Base-by-base conservation (phyloP, 2,329 filamentous ascomycete genomes). In the Emergomyces pasteurianus region DNA sequence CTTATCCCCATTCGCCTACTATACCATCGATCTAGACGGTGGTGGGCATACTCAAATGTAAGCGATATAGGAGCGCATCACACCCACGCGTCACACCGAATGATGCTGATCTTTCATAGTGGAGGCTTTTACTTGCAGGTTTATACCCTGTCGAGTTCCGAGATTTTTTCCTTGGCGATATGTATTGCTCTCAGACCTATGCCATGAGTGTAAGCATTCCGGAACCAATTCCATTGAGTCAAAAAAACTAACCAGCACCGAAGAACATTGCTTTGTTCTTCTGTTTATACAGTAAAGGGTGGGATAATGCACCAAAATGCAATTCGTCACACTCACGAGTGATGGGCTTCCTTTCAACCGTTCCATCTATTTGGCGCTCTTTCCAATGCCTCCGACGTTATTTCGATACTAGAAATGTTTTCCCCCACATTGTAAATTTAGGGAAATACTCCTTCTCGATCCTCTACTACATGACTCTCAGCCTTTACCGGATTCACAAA, bases 131-230 rank as follows among this genome's bases (percentile, higher is more conserved):
- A 59, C 81, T 92, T 56, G 90, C 92, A 16, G 92, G 92, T 3
- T 72, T 95, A 23, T 96, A 95, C 69, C 90, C 90, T 1, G 94
- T 99, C 57, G 92, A 97, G 72, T 99, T 97, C 72, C 85, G 92
- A 61, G 94, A 99, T 74, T 97, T 99, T 76, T 97, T 96, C 74
- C 81, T 97, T 0, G 94, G 94, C 58, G 94, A 99, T 72, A 96
- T 97, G 80, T 96, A 95, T 74, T 97, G 92, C 74, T 97, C 94
- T 2, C 80, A 95, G 60, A 95, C 92, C 6, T 99, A 99, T 73
- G 83, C 87, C 18, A 89, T 90, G 74, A 87, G 89, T 63, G 89
- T 92, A 80, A 78, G 88, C 83, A 7, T 2, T 36, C 46, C 54
- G 8, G 18, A 28, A 28, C 14, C 12, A 40, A 21, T 6, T n/a